These are phyloP conservation scores for Trichoderma aggressivum DNA, from an alignment of 2,329 filamentous ascomycete species.

Conservation along the genomic window DNA sequence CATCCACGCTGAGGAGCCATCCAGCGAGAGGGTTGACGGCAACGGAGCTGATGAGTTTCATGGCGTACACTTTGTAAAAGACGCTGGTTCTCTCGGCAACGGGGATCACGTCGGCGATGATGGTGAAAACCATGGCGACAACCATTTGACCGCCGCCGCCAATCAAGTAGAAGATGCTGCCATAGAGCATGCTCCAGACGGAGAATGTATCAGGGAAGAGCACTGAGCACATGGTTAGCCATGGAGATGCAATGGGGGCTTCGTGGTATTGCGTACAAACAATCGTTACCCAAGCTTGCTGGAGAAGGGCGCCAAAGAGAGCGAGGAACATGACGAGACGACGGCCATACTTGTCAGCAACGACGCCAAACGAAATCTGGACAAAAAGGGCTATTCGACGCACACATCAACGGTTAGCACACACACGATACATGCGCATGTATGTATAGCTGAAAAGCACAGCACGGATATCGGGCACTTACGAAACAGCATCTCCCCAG, in stretches of 20 bases:
- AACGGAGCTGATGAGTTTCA: conserved; percentile 38
- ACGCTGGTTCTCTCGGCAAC: conserved; percentile 36
- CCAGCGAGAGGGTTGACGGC: conserved; percentile 41
- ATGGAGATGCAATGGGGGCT: conserved; percentile 19
- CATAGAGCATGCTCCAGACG: conserved; percentile 38
- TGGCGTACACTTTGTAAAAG: conserved; percentile 40
- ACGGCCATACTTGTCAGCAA: conserved; percentile 47
- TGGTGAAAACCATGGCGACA: conserved; percentile 44
- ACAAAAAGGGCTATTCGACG: conserved; percentile 37
- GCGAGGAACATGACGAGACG: conserved; percentile 39
- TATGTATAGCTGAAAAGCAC: neutral
- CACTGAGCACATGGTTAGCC: conserved; percentile 27
- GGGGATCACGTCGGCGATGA: conserved; percentile 43
- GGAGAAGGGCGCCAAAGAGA: conserved; percentile 31
- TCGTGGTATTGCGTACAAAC: conserved; percentile 31
- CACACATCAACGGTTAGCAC: neutral
- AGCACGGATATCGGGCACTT: conserved; percentile 14
- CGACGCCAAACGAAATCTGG: conserved; percentile 45
- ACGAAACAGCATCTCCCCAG: conserved; percentile 47
- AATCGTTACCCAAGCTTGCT: conserved; percentile 29
- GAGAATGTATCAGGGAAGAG: conserved; percentile 38
- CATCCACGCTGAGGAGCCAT: conserved; percentile 36
- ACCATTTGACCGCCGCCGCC: conserved; percentile 41
- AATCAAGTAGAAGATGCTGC: conserved; percentile 36
- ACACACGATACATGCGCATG: neutral